phyloP scores from a whole-genome alignment of 805 yeast species.

The Cyberlindnera sargentensis region DNA sequence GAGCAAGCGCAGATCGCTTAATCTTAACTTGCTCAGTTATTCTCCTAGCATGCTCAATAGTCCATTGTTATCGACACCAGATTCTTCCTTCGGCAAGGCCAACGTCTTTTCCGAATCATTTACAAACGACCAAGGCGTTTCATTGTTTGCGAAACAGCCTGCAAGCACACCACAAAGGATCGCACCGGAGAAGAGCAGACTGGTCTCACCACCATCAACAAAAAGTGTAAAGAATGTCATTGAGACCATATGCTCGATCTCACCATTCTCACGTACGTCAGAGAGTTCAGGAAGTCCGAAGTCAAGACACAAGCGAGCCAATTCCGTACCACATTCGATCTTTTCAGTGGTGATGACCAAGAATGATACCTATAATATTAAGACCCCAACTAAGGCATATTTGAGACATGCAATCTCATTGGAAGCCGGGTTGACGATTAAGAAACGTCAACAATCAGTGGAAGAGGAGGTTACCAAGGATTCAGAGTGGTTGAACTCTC shows the following conservation, averaged over 20 bases:
- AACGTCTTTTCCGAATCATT: not conserved
- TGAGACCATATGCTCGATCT: too few species aligned
- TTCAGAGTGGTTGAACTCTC: slow-evolving; percentile 10
- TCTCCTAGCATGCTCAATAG: not conserved
- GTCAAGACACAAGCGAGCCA: not conserved
- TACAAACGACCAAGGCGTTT: not conserved
- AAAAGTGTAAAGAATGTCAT: not conserved
- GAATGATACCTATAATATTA: too few species aligned
- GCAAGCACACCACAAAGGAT: too few species aligned
- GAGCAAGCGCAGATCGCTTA: slow-evolving; percentile 2
- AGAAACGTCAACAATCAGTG: slow-evolving; percentile 1
- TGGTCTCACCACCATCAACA: not conserved
- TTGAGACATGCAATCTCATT: slow-evolving; percentile 22
- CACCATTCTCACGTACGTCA: not conserved
- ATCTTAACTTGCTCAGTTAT: slow-evolving; percentile 2
- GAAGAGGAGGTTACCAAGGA: slow-evolving; percentile 9
- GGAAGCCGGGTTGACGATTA: slow-evolving; percentile 21
- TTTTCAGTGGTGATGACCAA: not conserved
- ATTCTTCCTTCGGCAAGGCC: slow-evolving; percentile 8
- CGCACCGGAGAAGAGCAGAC: too few species aligned
- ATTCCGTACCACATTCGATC: not conserved
- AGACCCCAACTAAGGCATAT: not conserved
- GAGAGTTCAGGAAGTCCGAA: not conserved
- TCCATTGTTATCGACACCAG: slow-evolving; percentile 10
- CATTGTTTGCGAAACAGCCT: not conserved